Base-by-base conservation (phyloP, 139 green algal genomes). In the Chlamydomonas sphaeroides region DNA sequence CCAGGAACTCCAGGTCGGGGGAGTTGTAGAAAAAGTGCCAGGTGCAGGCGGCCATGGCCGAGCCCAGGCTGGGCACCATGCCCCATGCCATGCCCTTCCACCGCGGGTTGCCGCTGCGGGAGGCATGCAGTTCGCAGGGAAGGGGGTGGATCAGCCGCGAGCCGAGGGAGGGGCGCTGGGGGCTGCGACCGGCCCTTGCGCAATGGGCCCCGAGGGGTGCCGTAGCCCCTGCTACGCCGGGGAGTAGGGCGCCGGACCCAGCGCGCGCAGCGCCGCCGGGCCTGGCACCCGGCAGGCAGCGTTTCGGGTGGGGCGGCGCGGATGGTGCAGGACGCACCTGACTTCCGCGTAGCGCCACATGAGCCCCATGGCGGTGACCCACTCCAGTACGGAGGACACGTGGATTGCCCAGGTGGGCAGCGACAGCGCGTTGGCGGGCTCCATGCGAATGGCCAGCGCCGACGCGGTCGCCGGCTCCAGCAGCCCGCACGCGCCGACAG, bases 371-470 rank as follows among this genome's bases (percentile, higher is more conserved):
- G 92, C 96, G 8, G 87, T 88, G 21, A 91, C 68, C 96, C 96
- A 99, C 78, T 96, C 94, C 25, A 90, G 36, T 32, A 88, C 87
- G n/a, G 77, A 87, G 17, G 79, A 88, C 1, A 88, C 87, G 49
- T 99, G 97, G n/a, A 99, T 95, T 6, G 92, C 94, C 97, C 97
- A 99, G 0, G 97, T 99, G 4, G 97, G 97, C n/a, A 99, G 78
- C 1, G 93, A 98, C 1, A 99, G 92, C 0, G 97, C 97, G 70
- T 99, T 99, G 30, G 91, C 71, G 0, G 97, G 97, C 84, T 99
- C 97, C 39, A 59, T 41, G 20, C 80, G 78, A 18, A 91, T 78
- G 1, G 62, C 42, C 0, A 84, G 23, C 0, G 87, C 87, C 10
- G 66, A 36, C 0, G 42, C 75, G 3, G 53, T 62, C 2, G 65